Evolutionary conservation across 169 alveolate genomes (phyloP).

Genomic region (Eimeria brunetti): DNA sequence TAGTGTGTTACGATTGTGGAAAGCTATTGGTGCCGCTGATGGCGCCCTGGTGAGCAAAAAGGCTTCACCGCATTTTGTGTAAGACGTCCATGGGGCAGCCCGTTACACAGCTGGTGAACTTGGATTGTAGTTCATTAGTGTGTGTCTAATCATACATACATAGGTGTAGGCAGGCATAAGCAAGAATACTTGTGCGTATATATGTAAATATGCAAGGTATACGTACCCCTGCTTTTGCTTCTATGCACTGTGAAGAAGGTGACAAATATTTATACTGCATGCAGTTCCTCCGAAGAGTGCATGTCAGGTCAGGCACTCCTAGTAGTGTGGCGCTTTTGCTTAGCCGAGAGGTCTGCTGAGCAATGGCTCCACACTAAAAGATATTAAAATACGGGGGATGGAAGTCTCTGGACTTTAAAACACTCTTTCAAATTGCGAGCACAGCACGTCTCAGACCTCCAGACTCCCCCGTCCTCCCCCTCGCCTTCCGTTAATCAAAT

Average conservation of each 20-base stretch:
- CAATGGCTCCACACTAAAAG: neutral
- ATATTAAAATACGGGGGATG: neutral
- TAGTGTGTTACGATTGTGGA: neutral
- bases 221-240: neutral
- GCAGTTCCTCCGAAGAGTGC: neutral
- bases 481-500: neutral
- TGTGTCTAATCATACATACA: neutral
- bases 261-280: neutral
- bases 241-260: neutral
- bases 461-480: no score
- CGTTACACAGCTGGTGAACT: neutral
- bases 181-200: neutral
- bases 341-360: neutral
- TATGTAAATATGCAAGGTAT: neutral
- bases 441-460: neutral
- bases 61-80: neutral
- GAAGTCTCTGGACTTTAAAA: neutral
- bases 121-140: neutral
- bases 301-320: neutral
- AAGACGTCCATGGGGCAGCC: neutral
- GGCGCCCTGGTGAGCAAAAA: neutral
- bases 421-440: neutral
- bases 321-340: neutral
- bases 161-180: neutral
- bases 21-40: neutral